These are phyloP conservation scores for Dipteronia dyeriana DNA, from an alignment of 345 rosid species.

Conservation along the genomic window DNA sequence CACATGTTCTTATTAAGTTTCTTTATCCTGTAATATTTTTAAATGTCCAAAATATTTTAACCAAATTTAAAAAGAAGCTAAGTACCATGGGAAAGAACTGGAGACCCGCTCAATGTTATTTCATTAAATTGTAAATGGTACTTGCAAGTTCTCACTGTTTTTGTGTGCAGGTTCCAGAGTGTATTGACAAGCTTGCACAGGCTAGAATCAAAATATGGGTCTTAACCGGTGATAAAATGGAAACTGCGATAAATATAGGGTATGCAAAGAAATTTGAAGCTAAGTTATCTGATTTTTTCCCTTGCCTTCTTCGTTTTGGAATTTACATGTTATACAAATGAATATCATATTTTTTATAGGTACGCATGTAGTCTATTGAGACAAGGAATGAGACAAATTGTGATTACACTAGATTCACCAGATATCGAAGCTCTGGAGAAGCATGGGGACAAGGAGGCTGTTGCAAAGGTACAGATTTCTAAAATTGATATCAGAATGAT, in stretches of 20 bases:
- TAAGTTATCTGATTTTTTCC: not conserved
- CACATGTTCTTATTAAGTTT: not conserved
- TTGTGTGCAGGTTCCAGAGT: conserved; percentile 63
- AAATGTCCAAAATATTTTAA: not conserved
- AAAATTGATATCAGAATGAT: not conserved
- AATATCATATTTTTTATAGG: conserved; percentile 40
- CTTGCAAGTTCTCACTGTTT: conserved; percentile 4
- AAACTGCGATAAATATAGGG: conserved; percentile 95
- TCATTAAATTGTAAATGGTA: conserved; percentile 12
- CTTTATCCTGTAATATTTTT: not conserved
- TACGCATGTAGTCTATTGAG: conserved; percentile 82
- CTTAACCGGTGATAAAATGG: conserved; percentile 89
- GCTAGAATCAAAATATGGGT: conserved; percentile 88
- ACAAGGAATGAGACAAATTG: conserved; percentile 65
- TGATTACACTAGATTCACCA: conserved; percentile 63
- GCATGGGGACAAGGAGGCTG: conserved; percentile 54
- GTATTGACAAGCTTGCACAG: conserved; percentile 73
- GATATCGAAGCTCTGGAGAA: conserved; percentile 64
- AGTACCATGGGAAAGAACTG: not conserved
- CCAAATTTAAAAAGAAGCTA: not conserved
- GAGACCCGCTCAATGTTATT: not conserved
- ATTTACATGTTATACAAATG: conserved; percentile 12
- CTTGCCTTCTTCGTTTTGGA: conserved; percentile 12
- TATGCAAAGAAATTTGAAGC: conserved; percentile 29
- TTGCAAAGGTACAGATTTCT: conserved; percentile 47